A percentile compares a stretch with the other conserved stretches of the same genome.
These are phyloP conservation scores for Talaromyces sp. DNA, from an alignment of 2,329 filamentous ascomycete species.

Conservation along the genomic window DNA sequence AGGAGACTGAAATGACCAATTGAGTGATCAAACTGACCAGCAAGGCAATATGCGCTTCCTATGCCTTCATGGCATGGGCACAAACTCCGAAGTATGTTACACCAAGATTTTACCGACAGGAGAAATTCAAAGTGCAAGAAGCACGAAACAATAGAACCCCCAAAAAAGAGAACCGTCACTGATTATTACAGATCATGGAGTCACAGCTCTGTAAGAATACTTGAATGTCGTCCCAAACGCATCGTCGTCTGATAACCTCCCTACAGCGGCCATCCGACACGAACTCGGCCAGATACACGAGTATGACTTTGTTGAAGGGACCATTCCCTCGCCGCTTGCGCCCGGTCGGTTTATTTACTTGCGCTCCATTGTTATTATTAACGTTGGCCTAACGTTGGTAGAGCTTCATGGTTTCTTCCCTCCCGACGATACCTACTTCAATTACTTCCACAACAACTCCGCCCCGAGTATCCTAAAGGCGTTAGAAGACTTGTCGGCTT, in stretches of 20 bases:
- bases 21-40: neutral
- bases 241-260: neutral
- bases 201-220: neutral
- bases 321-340: neutral
- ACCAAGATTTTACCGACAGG: neutral
- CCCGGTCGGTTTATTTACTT: neutral
- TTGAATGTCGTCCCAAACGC: neutral
- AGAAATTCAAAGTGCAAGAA: neutral
- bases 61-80: conserved; percentile 12
- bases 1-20: neutral
- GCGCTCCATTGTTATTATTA: neutral
- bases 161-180: neutral
- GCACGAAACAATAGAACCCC: neutral
- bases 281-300: neutral
- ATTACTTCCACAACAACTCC: conserved; percentile 4
- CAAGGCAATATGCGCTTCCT: conserved; percentile 14
- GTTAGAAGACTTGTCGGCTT: conserved; percentile 1
- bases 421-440: conserved; percentile 1
- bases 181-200: neutral
- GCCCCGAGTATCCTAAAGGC: conserved; percentile 3
- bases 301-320: conserved; percentile 7
- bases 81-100: conserved; percentile 1
- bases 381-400: neutral
- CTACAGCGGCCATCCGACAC: neutral
- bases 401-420: conserved; percentile 4